Percentiles rank a stretch among this genome's conserved stretches.
Conservation (phyloP, 495 filamentous ascomycete species). For the Opeltia flavorubescens region DNA sequence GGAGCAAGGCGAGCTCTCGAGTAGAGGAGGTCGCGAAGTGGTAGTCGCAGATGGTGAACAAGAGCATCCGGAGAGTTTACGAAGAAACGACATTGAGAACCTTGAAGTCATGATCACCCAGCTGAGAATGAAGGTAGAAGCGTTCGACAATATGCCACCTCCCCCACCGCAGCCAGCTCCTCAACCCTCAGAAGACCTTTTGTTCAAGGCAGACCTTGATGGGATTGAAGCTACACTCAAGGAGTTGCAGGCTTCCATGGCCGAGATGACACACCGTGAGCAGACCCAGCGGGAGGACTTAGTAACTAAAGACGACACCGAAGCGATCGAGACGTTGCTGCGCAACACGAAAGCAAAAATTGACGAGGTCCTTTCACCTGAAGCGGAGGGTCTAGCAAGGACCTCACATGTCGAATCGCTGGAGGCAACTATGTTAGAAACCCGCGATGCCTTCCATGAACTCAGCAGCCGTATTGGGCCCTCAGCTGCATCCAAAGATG, state of each 20-base stretch:
- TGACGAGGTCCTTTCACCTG: slow-evolving; percentile 59
- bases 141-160: slow-evolving; percentile 50
- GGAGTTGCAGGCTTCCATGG: slow-evolving; percentile 44
- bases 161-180: slow-evolving; percentile 24
- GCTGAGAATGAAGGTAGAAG: slow-evolving; percentile 69
- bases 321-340: slow-evolving; percentile 78
- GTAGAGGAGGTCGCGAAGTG: slow-evolving; percentile 35
- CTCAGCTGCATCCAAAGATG: slow-evolving; percentile 55
- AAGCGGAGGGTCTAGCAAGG: slow-evolving; percentile 41
- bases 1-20: slow-evolving; percentile 27
- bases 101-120: slow-evolving; percentile 71
- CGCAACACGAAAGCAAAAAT: slow-evolving; percentile 70
- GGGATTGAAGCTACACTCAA: slow-evolving; percentile 41
- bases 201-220: slow-evolving; percentile 47
- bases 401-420: slow-evolving; percentile 65
- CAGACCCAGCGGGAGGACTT: slow-evolving; percentile 23
- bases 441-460: slow-evolving; percentile 51
- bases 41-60: slow-evolving; percentile 36
- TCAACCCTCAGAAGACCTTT: slow-evolving; percentile 26
- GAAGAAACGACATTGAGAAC: slow-evolving; percentile 62
- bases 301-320: slow-evolving; percentile 59
- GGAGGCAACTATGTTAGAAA: slow-evolving; percentile 54
- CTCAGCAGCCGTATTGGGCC: slow-evolving; percentile 47
- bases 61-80: slow-evolving; percentile 30
- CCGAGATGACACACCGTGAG: slow-evolving; percentile 29